phyloP scores from a whole-genome alignment of 768 basidiomycete genomes.

The Daedaleopsis nitida region DNA sequence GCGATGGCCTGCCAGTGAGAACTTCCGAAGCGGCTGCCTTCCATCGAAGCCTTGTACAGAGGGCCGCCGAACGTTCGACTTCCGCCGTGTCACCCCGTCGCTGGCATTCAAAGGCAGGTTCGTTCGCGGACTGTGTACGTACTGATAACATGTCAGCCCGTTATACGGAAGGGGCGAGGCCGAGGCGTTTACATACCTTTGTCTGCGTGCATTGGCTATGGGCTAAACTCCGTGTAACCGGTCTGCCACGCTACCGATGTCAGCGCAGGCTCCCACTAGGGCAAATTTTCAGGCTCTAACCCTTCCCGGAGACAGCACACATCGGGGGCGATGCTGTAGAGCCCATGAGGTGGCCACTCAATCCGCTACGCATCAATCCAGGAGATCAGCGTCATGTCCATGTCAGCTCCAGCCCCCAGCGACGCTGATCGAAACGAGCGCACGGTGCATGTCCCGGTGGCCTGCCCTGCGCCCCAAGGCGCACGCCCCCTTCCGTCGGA shows the following conservation, averaged over 20 bases:
- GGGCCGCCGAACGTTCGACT: background rate
- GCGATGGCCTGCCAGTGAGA: background rate
- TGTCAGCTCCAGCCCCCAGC: background rate
- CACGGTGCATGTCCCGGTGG: conserved; percentile 8
- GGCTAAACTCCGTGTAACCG: background rate
- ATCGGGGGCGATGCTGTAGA: background rate
- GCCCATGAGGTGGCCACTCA: conserved; percentile 7
- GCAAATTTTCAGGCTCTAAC: background rate
- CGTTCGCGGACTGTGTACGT: background rate
- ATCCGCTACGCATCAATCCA: conserved; percentile 9
- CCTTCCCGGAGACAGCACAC: background rate
- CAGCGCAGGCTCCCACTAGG: background rate
- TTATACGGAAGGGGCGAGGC: background rate
- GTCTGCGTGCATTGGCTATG: background rate
- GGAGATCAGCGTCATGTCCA: conserved; percentile 15
- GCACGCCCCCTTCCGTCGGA: background rate
- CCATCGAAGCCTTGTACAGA: background rate
- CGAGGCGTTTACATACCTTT: background rate
- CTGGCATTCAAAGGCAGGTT: background rate
- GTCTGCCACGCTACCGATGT: background rate
- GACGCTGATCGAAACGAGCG: conserved; percentile 14
- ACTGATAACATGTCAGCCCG: background rate
- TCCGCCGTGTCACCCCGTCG: background rate
- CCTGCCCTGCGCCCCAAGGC: conserved; percentile 1
- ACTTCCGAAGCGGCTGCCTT: background rate